Evolutionary conservation across 2,329 filamentous ascomycete genomes (phyloP).

Genomic region (Trichoderma sp.): DNA sequence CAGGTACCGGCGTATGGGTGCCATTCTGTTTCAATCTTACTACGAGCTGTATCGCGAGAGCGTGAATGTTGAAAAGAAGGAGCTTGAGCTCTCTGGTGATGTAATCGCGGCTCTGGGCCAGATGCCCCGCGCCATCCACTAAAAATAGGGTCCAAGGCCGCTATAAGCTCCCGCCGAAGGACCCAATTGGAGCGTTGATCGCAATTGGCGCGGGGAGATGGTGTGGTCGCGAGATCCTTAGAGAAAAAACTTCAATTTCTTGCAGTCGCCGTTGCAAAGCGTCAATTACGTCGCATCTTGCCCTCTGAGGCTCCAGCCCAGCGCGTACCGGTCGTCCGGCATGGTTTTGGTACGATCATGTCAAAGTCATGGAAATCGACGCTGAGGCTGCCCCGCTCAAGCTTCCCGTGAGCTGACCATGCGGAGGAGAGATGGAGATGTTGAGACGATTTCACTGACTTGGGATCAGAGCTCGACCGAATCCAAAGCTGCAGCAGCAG

Average conservation of each 20-base stretch:
- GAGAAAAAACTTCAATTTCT: neutral
- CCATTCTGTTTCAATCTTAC: constrained; percentile 56
- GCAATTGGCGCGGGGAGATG: constrained; percentile 6
- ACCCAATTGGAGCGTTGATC: constrained; percentile 4
- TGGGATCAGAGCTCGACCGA: constrained; percentile 51
- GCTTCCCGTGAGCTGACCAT: constrained; percentile 63
- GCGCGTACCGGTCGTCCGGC: constrained; percentile 25
- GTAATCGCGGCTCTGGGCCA: constrained; percentile 11
- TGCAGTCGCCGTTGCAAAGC: neutral
- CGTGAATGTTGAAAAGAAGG: neutral
- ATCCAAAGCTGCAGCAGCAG: constrained; percentile 49
- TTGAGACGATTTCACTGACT: neutral
- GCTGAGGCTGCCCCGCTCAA: constrained; percentile 72
- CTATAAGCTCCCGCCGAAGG: constrained; percentile 1
- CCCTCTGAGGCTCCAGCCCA: constrained; percentile 20
- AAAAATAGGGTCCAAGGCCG: neutral
- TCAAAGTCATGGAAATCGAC: constrained; percentile 71
- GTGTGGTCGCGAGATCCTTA: neutral
- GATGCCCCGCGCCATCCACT: constrained; percentile 15
- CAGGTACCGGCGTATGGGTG: constrained; percentile 84
- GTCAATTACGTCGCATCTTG: constrained; percentile 15
- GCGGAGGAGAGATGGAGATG: neutral
- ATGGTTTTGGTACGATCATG: constrained; percentile 39
- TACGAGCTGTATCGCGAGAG: neutral
- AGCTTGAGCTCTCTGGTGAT: constrained; percentile 1